A percentile compares a stretch with the other conserved stretches of the same genome.
Conservation (phyloP, 768 basidiomycete species). For the Suillus fuscotomentosus region DNA sequence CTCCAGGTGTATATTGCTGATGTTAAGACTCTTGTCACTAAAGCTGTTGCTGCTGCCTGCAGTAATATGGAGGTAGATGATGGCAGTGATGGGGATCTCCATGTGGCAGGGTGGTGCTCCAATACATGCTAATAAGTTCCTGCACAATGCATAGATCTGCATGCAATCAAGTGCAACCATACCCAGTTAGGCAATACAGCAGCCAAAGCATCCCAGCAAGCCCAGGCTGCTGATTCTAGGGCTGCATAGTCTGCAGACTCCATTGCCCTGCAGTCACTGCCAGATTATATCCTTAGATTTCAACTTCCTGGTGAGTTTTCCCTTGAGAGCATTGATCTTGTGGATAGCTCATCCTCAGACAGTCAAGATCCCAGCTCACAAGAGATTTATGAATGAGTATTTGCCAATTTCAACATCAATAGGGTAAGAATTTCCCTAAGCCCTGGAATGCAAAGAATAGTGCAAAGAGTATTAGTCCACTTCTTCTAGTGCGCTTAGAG, state of each 20-base stretch:
- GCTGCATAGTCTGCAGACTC: background rate
- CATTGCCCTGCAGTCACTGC: background rate
- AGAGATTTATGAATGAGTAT: background rate
- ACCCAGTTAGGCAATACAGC: background rate
- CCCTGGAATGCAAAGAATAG: no score
- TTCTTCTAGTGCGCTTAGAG: no score
- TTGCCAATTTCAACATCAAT: background rate
- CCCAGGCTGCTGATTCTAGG: background rate
- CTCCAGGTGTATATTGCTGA: background rate
- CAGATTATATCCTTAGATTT: background rate
- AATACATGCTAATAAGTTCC: background rate
- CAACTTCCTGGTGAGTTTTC: background rate
- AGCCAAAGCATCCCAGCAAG: background rate
- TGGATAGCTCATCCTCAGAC: no score
- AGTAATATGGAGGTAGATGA: background rate
- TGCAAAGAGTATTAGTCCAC: no score
- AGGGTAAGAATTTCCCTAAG: background rate
- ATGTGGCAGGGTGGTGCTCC: background rate
- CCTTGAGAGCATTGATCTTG: background rate
- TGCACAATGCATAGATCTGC: background rate
- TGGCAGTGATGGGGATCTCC: background rate
- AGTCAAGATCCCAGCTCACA: no score
- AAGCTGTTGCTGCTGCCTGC: background rate
- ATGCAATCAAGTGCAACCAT: no score
- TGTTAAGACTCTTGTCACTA: background rate